Evolutionary conservation across 352 stramenopile species (phyloP), one percentile per base, ranked within the genome.

Genomic region (Globisporangium ultimum): DNA sequence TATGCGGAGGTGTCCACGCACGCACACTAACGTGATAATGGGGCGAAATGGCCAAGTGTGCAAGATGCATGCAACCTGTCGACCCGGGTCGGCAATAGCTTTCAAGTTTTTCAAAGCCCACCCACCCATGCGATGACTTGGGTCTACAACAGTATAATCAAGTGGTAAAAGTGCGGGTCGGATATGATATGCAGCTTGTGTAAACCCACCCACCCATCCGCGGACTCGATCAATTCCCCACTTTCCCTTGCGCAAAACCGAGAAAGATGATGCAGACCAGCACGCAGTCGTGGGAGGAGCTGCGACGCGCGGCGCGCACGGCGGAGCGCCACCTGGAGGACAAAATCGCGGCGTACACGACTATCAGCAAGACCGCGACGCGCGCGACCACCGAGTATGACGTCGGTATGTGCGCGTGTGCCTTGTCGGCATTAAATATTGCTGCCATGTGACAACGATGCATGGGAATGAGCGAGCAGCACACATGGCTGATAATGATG

Each of bases 281-380:
- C 22, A 28, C 18, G 53, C 66, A 71, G 46, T 79, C 81, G 55
- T 95, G 87, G 87, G 87, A 95, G 48, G 80, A 94, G 11, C 69
- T 95, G 48, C 74, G 82, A 45, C 80, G 73, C 48, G 72, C 74
- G 22, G 87, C 87, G 53, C 77, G 84, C 58, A 67, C 72, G 9
- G 76, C 84, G n/a, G 87, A 95, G 70, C 80, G 72, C 24, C 74
- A 79, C 52, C 70, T 95, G 49, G 87, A 92, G 68, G 84, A 93
- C 56, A 93, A 95, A 55, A 87, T 93, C 49, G 73, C 78, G 14
- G 63, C 83, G 0, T 93, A 89, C 42, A 87, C 72, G 17, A 62
- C 74, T 2, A 72, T 85, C 20, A 90, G 80, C 57, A 85, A 72
- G 66, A 68, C 60, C 41, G 72, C 76, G 32, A 56, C 63, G 48